phyloP scores from a whole-genome alignment of 306 rosid genomes.

The Oemleria cerasiformis region DNA sequence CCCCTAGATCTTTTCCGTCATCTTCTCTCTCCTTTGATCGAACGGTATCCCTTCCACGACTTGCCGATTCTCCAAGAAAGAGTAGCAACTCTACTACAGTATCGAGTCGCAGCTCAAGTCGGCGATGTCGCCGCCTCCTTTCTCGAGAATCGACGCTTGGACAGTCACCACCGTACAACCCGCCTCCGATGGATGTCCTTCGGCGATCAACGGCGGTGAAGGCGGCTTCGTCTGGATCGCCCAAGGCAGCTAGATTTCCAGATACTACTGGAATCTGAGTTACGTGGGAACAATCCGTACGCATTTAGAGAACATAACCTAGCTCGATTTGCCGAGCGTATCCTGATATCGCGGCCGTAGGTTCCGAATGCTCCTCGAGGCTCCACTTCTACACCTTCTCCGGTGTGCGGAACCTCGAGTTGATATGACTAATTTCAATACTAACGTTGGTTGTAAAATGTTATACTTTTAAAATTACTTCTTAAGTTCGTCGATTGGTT shows the following conservation, averaged over 20 bases:
- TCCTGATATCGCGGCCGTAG: slow-evolving; percentile 72
- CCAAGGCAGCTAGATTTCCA: slow-evolving; percentile 76
- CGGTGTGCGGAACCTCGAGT: slow-evolving; percentile 54
- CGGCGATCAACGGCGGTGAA: slow-evolving; percentile 51
- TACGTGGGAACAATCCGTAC: slow-evolving; percentile 63
- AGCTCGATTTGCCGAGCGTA: slow-evolving; percentile 65
- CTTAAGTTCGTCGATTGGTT: no score
- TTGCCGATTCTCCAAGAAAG: slow-evolving; percentile 60
- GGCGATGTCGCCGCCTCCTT: no score
- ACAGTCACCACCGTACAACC: slow-evolving; percentile 49
- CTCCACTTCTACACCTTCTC: slow-evolving; percentile 79
- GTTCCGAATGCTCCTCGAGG: slow-evolving; percentile 55
- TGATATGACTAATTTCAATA: slow-evolving; percentile 10
- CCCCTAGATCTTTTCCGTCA: slow-evolving; percentile 78
- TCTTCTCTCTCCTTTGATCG: slow-evolving; percentile 78
- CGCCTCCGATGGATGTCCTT: slow-evolving; percentile 68
- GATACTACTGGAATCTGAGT: slow-evolving; percentile 62
- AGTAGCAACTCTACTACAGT: slow-evolving; percentile 72
- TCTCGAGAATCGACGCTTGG: slow-evolving; percentile 73
- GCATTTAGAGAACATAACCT: slow-evolving; percentile 62
- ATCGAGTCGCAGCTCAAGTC: no score
- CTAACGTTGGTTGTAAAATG: no score
- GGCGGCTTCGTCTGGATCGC: slow-evolving; percentile 87
- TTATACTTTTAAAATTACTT: no score
- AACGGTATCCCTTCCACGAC: slow-evolving; percentile 61